Evolutionary conservation across 768 basidiomycete genomes (phyloP), one percentile per base, ranked within the genome.

Genomic region (Tephrocybe sp.): DNA sequence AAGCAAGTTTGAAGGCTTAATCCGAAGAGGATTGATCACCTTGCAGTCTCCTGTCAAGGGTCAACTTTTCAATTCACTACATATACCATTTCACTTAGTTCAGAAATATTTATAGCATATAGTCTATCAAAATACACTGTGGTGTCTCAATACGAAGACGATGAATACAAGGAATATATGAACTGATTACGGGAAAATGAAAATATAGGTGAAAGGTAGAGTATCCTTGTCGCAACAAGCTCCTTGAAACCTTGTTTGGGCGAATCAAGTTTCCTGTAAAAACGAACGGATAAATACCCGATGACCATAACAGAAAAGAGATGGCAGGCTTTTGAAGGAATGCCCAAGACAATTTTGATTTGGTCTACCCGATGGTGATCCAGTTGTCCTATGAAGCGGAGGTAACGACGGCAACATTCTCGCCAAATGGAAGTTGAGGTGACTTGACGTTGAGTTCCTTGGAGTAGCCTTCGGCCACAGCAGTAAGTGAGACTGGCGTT

Each of bases 381-480:
- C 45, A 30, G 45, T 5, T 34, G 16, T 63, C 59, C 61, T 65
- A 70, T 67, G 68, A 75, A 23, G 71, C 75, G 44, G 72, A 67
- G 47, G 82, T 72, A 43, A 77, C 72, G 52, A 85, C 72, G 38
- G 78, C 71, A 41, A 80, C 73, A 58, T 78, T 83, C 64, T 88
- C 85, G 55, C 75, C 77, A 56, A 83, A 80, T 14, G 83, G 74
- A 48, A 83, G 63, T 63, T 82, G 82, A 54, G 84, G 77, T 34
- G 82, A 70, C 65, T 81, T 84, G 68, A 82, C 68, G 51, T 75
- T 73, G 36, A 70, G 64, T 40, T 80, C 75, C 59, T 76, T 76
- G 41, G 68, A 55, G 51, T 72, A 78, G 20, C 66, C 59, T 50
- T 75, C 68, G 39, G 64, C 56, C 20, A 66, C 59, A 45, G 70